A percentile compares a stretch with the other conserved stretches of the same genome.
These are phyloP conservation scores for Lenwebbia sp. DNA, from an alignment of 345 rosid species.

Conservation along the genomic window DNA sequence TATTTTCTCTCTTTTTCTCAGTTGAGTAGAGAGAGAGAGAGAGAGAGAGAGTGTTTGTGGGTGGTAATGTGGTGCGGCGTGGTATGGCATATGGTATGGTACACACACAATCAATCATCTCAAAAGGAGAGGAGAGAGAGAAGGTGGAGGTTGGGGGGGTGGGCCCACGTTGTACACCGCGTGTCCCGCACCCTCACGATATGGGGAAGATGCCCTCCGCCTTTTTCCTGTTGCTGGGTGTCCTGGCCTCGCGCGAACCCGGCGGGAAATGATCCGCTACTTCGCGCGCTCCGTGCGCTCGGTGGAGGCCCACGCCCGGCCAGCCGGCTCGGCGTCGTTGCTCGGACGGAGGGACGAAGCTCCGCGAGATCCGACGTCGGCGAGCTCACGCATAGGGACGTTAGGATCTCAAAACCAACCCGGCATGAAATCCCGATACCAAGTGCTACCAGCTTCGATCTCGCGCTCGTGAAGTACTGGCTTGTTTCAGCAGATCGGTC, in stretches of 20 bases:
- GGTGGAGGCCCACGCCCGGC: background rate
- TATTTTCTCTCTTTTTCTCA: background rate
- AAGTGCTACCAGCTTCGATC: too few relatives aligned
- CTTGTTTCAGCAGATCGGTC: too few relatives aligned
- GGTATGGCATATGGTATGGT: background rate
- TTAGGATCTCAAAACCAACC: too few relatives aligned
- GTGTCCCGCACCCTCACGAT: slow-evolving; percentile 12
- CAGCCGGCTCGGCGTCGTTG: background rate
- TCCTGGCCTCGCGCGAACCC: background rate
- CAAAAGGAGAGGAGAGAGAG: background rate
- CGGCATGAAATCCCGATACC: too few relatives aligned
- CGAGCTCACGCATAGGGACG: background rate
- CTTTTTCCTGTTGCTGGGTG: background rate
- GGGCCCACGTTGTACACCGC: slow-evolving; percentile 17
- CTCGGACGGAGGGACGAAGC: background rate
- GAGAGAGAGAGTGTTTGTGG: background rate
- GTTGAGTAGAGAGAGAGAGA: background rate
- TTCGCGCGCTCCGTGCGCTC: background rate
- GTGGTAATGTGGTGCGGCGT: slow-evolving; percentile 19
- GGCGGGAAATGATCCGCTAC: too few relatives aligned
- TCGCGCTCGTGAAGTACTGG: too few relatives aligned
- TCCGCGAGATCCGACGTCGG: background rate
- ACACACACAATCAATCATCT: background rate
- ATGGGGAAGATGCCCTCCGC: background rate
- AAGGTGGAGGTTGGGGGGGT: background rate